Percentiles rank a stretch among this genome's conserved stretches.
phyloP scores from a whole-genome alignment of 1,284 basidiomycete genomes.

The Tilletia walkeri region DNA sequence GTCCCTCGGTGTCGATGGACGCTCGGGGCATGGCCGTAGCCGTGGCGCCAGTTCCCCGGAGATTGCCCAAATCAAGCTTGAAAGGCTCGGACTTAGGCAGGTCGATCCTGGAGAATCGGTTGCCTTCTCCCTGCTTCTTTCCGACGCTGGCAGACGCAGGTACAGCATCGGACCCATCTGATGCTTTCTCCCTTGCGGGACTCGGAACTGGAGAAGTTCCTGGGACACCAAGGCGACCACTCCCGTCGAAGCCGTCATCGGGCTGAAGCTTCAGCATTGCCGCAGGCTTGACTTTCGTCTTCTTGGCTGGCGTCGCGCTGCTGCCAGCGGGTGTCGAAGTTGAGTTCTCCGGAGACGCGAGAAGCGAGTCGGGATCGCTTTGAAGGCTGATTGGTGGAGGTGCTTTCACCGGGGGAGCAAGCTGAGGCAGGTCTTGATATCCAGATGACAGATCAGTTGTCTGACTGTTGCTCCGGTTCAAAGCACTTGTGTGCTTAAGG shows the following conservation, averaged over 20 bases:
- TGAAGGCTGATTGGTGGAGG: constrained; percentile 22
- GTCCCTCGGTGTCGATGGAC: constrained; percentile 15
- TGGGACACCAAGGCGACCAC: constrained; percentile 29
- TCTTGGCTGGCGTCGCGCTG: constrained; percentile 13
- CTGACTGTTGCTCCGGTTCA: constrained; percentile 14
- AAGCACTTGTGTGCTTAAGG: constrained; percentile 30
- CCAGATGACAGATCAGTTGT: constrained; percentile 6
- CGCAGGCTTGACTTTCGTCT: constrained; percentile 4
- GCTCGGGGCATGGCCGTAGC: constrained; percentile 18
- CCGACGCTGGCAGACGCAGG: no score
- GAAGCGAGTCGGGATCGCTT: neutral
- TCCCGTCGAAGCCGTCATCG: constrained; percentile 48
- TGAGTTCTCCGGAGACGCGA: neutral
- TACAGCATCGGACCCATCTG: constrained; percentile 24
- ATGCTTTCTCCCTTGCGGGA: neutral
- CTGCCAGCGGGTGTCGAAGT: neutral
- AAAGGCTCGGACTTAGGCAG: constrained; percentile 49
- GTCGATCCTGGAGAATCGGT: constrained; percentile 39
- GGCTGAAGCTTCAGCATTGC: constrained; percentile 34
- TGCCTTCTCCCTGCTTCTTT: neutral
- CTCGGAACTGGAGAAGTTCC: neutral
- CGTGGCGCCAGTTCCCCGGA: constrained; percentile 11
- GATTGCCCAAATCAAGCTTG: constrained; percentile 33
- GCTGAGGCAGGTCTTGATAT: constrained; percentile 14
- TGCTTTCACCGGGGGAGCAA: constrained; percentile 28